phyloP scores from a whole-genome alignment of 2,329 filamentous ascomycete species.

The Microdochium trichocladiopsis region DNA sequence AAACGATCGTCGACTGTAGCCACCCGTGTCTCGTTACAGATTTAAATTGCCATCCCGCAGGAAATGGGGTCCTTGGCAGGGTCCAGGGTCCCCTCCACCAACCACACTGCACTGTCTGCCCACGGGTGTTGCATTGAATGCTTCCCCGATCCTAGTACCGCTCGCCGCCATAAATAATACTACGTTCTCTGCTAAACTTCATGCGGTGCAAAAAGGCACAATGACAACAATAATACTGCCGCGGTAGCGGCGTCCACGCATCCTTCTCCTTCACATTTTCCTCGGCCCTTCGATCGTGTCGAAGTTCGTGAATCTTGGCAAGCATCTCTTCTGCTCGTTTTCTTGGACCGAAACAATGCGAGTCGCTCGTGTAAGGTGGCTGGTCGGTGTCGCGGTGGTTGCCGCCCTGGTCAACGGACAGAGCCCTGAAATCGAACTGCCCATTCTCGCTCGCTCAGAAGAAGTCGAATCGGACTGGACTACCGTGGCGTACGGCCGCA shows the following conservation, averaged over 20 bases:
- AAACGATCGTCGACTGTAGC: too few species aligned
- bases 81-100: neutral
- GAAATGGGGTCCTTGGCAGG: neutral
- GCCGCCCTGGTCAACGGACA: neutral
- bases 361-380: neutral
- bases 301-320: too few species aligned
- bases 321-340: neutral
- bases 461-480: constrained; percentile 34
- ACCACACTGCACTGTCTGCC: neutral
- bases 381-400: neutral
- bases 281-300: neutral
- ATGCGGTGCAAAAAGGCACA: neutral
- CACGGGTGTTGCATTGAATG: neutral
- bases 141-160: neutral
- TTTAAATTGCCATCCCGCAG: neutral
- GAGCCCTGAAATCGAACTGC: constrained; percentile 10
- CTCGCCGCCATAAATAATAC: neutral
- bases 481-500: constrained; percentile 27
- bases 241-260: too few species aligned
- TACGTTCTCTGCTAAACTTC: neutral
- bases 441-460: constrained; percentile 18
- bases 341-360: neutral
- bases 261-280: neutral
- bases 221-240: neutral
- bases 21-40: too few species aligned